Percentiles rank a stretch among this genome's conserved stretches.
These are phyloP conservation scores for Penicillium sumatraense DNA, from an alignment of 2,329 filamentous ascomycete species.

Conservation along the genomic window DNA sequence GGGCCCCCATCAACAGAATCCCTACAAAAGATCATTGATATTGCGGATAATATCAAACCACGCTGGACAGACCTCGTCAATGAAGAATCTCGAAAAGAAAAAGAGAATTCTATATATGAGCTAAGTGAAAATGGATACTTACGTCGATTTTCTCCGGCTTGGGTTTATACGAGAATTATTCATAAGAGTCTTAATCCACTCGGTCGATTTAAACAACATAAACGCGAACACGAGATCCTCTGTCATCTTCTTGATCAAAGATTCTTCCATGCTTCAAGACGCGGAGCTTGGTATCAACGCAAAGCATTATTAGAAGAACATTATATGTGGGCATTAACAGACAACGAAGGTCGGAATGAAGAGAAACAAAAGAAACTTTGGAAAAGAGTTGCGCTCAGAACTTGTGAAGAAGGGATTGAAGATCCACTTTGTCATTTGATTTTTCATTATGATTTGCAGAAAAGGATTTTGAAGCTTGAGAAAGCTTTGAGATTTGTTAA, in stretches of 20 bases:
- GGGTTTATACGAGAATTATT: conserved; percentile 90
- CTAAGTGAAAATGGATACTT: conserved; percentile 87
- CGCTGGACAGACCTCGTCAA: conserved; percentile 76
- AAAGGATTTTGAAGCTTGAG: conserved; percentile 89
- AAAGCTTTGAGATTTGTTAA: conserved; percentile 80
- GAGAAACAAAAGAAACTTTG: conserved; percentile 79
- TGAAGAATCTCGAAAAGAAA: conserved; percentile 77
- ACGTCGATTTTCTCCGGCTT: conserved; percentile 84
- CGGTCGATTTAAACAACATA: conserved; percentile 80
- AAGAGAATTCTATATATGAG: conserved; percentile 77
- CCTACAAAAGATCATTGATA: conserved; percentile 69
- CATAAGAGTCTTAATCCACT: conserved; percentile 83
- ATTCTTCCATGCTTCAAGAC: conserved; percentile 81
- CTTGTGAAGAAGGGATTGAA: conserved; percentile 84
- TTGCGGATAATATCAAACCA: conserved; percentile 75
- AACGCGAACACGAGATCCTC: conserved; percentile 74
- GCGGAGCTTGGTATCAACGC: conserved; percentile 93
- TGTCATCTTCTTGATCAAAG: conserved; percentile 76
- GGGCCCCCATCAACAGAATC: conserved; percentile 69
- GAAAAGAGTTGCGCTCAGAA: conserved; percentile 74
- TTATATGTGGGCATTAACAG: conserved; percentile 75
- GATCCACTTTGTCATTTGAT: conserved; percentile 90
- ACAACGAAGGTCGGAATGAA: conserved; percentile 51
- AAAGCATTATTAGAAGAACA: conserved; percentile 94
- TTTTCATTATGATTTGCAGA: conserved; percentile 92